Evolutionary conservation across 108 stramenopile species (phyloP).

Genomic region (Nitzschia sp.): DNA sequence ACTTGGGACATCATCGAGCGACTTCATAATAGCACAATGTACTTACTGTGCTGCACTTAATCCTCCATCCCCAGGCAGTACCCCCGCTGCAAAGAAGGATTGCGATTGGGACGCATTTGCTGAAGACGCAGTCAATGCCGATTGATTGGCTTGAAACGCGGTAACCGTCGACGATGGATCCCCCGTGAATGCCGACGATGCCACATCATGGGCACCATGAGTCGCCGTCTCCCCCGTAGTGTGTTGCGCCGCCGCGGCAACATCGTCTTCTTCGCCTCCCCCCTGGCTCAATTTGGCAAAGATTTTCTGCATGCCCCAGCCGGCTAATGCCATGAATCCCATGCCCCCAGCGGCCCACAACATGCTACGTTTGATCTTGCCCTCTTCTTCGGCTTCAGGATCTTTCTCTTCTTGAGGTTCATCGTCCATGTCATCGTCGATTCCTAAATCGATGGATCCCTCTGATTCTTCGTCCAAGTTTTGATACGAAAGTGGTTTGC

Average conservation of each 20-base stretch:
- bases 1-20: too few relatives aligned
- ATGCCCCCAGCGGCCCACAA: neutral
- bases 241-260: neutral
- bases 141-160: too few relatives aligned
- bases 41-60: neutral
- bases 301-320: neutral
- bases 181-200: neutral
- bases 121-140: neutral
- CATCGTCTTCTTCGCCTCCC: constrained; percentile 6
- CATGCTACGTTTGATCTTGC: neutral
- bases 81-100: constrained; percentile 4
- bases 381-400: constrained; percentile 2
- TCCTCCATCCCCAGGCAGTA: neutral
- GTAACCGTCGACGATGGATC: neutral
- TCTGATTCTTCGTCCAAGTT: constrained; percentile 14
- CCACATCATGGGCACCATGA: neutral
- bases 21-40: too few relatives aligned
- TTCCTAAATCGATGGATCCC: constrained; percentile 13
- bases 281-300: neutral
- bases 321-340: neutral
- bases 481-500: neutral
- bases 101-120: constrained; percentile 3
- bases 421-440: neutral
- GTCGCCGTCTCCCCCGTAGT: neutral
- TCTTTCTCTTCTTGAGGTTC: neutral